These are phyloP conservation scores for Amylostereum chailletii DNA, from an alignment of 1,284 basidiomycete species.

Conservation along the genomic window DNA sequence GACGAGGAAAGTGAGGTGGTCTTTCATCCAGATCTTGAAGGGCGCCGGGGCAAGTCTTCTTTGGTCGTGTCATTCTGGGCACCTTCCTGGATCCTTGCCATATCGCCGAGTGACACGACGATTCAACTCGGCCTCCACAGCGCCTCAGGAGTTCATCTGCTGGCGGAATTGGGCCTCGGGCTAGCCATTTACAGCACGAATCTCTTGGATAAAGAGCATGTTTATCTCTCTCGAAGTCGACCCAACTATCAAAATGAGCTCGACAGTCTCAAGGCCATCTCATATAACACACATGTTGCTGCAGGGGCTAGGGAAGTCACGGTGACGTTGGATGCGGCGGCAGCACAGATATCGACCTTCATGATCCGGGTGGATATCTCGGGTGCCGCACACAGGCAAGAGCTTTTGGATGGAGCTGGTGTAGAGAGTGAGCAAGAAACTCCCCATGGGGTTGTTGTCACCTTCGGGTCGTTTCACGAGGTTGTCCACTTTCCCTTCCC, in stretches of 20 bases:
- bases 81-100: constrained; percentile 18
- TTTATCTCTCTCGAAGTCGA: constrained; percentile 1
- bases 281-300: background rate
- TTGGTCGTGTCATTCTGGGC: constrained; percentile 27
- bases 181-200: background rate
- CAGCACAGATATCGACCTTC: constrained; percentile 13
- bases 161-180: background rate
- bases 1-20: constrained; percentile 14
- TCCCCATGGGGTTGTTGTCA: constrained; percentile 23
- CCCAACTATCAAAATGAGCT: background rate
- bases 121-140: constrained; percentile 23
- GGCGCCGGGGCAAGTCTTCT: constrained; percentile 21
- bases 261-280: background rate
- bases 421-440: constrained; percentile 20
- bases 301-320: background rate
- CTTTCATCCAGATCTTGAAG: constrained; percentile 25
- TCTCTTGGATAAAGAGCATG: background rate
- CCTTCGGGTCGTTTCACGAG: constrained; percentile 18
- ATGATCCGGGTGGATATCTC: background rate
- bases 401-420: background rate
- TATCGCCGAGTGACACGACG: constrained; percentile 16
- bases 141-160: constrained; percentile 1
- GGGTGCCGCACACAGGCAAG: background rate
- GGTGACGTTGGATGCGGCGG: constrained; percentile 24
- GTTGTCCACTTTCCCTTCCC: constrained; percentile 26